Base-by-base conservation (phyloP, 2,329 filamentous ascomycete genomes). In the Elsinoe fawcettii region DNA sequence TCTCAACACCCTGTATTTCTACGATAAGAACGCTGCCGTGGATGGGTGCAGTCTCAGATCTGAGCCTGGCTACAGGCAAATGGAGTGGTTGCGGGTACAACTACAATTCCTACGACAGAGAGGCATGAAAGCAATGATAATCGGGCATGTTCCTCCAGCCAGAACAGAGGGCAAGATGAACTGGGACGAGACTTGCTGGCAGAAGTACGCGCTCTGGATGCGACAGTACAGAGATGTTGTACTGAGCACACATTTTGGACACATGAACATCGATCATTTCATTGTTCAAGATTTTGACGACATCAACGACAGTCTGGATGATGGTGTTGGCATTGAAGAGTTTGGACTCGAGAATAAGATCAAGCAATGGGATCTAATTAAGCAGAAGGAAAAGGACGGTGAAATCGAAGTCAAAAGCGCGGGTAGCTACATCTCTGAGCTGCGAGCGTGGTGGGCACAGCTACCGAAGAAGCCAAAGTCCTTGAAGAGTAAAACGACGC, bases 261-360 rank as follows among this genome's bases (percentile, higher is more conserved):
- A 99, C 69, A 97, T 99, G 93, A 99, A 99, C 67, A 88, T 96
- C 62, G 93, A 99, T 66, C 93, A 99, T 70, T 99, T 99, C 71
- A 81, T 97, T 67, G 75, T 99, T 14, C 89, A 96, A 65, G 92
- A 97, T 69, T 88, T 84, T 58, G 78, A 87, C 39, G 81, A 95
- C 0, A 78, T 96, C 56, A 79, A 87, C 60, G 78, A 90, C 49
- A 73, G 75, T 23, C 72, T 76, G 1, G 70, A 71, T 59, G 68
- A 71, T 34, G 76, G 76, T 32, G 57, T 55, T 39, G 60, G 7
- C 62, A 71, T 43, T 64, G 70, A 1, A 64, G 69, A 56, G 30
- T 22, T 46, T 32, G 46, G 30, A 7, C 58, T 66, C 18, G 59
- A 65, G 32, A 55, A 68, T 70, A 69, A 60, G 62, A 64, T 16